Evolutionary conservation across 768 basidiomycete genomes (phyloP).

Genomic region (Hysterangium stoloniferum): DNA sequence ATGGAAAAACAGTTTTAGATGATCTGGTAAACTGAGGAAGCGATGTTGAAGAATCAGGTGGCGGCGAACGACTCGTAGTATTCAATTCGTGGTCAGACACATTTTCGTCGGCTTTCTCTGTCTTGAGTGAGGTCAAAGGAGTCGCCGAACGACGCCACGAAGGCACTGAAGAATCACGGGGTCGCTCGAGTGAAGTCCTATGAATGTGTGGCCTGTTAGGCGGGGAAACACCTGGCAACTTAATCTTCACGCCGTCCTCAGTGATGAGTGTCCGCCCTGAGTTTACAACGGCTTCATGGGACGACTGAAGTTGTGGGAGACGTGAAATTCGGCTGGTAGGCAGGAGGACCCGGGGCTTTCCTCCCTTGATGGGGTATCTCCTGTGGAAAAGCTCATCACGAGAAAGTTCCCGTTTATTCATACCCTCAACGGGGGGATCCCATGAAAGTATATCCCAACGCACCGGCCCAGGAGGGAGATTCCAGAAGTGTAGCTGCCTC

Average conservation of each 20-base stretch:
- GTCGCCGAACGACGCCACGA: constrained; percentile 33
- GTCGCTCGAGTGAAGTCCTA: constrained; percentile 24
- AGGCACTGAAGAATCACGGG: constrained; percentile 25
- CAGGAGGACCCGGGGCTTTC: constrained; percentile 28
- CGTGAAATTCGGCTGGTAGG: constrained; percentile 20
- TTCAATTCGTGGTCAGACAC: constrained; percentile 28
- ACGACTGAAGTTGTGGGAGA: no score
- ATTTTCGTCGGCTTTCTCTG: not conserved
- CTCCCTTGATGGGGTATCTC: constrained; percentile 28
- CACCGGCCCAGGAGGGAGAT: constrained; percentile 26
- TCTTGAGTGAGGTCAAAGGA: constrained; percentile 17
- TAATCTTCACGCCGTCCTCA: constrained; percentile 10
- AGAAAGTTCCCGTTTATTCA: constrained; percentile 52
- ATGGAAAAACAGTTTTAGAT: not conserved
- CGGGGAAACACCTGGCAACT: not conserved
- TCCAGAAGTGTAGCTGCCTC: constrained; percentile 41
- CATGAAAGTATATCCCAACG: constrained; percentile 65
- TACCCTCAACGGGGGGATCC: constrained; percentile 61
- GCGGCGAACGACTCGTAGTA: constrained; percentile 61
- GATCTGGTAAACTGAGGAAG: not conserved
- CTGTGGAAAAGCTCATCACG: constrained; percentile 60
- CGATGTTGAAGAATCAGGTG: constrained; percentile 37
- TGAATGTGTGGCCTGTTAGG: not conserved
- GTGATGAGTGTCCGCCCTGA: constrained; percentile 1
- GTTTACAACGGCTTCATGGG: not conserved